Conservation (phyloP, 768 basidiomycete species). For the Lactifluus echinatus region DNA sequence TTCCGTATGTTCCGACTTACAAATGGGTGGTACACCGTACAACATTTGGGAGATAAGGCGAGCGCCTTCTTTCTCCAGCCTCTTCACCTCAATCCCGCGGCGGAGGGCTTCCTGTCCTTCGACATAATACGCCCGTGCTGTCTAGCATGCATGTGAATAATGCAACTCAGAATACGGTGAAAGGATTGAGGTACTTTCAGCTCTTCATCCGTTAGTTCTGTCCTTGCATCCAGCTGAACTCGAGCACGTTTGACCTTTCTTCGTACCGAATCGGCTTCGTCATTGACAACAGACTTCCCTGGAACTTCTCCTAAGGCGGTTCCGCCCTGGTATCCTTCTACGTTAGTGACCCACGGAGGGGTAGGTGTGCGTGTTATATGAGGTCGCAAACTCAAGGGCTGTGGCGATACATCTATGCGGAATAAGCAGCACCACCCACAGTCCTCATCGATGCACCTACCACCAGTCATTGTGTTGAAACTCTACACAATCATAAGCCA, state of each 20-base stretch:
- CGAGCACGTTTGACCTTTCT: slow-evolving; percentile 44
- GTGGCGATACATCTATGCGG: neutral
- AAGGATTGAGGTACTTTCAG: slow-evolving; percentile 43
- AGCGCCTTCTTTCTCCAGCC: slow-evolving; percentile 44
- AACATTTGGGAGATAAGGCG: slow-evolving; percentile 53
- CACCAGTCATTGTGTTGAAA: slow-evolving; percentile 7
- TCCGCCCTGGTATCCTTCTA: neutral
- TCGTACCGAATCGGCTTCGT: neutral
- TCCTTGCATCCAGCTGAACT: slow-evolving; percentile 59
- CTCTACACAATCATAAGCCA: neutral
- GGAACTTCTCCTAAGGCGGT: neutral
- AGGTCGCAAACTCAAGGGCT: neutral
- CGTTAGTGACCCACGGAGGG: slow-evolving; percentile 6
- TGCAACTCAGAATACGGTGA: neutral
- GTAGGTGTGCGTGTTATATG: slow-evolving; percentile 8
- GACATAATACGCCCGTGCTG: slow-evolving; percentile 54
- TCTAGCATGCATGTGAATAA: slow-evolving; percentile 32
- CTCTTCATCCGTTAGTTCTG: slow-evolving; percentile 77
- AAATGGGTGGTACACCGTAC: slow-evolving; percentile 54
- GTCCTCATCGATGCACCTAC: neutral
- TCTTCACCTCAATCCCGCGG: slow-evolving; percentile 43
- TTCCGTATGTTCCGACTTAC: slow-evolving; percentile 33
- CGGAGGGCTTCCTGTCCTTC: slow-evolving; percentile 49
- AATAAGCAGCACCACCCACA: neutral
- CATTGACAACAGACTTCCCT: neutral